Evolutionary conservation across 1,284 basidiomycete species (phyloP).

Genomic region (Cryptococcus deneoformans): DNA sequence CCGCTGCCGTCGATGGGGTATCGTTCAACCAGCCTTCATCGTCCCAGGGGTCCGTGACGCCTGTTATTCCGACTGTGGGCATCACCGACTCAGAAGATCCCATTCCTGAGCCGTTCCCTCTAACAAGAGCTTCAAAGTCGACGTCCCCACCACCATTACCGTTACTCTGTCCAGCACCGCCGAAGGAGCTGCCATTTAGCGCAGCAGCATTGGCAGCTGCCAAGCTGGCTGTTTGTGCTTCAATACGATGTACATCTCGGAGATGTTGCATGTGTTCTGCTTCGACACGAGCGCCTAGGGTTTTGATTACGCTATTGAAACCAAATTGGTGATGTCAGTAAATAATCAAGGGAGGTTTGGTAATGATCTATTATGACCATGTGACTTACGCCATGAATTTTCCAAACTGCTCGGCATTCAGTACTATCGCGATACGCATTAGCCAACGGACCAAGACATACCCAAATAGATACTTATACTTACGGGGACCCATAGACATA

Average conservation of each 20-base stretch:
- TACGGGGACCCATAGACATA: constrained; percentile 94
- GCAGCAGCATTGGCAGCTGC: constrained; percentile 19
- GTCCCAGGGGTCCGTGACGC: constrained; percentile 37
- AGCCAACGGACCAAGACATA: not conserved
- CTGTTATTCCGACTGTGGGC: not conserved
- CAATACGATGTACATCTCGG: constrained; percentile 46
- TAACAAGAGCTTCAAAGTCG: constrained; percentile 50
- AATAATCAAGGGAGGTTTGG: constrained; percentile 19
- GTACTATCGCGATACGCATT: constrained; percentile 54
- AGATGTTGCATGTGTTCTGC: constrained; percentile 49
- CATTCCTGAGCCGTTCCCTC: constrained; percentile 14
- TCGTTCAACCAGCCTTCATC: constrained; percentile 40
- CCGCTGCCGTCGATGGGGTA: not conserved
- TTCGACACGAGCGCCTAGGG: constrained; percentile 47
- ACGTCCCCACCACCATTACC: constrained; percentile 32
- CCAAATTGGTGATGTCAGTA: not conserved
- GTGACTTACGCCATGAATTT: constrained; percentile 74
- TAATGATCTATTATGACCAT: no score
- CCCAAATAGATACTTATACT: constrained; percentile 1
- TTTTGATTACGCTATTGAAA: constrained; percentile 41
- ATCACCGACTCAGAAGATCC: no score
- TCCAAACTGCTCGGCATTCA: constrained; percentile 87
- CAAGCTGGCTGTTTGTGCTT: constrained; percentile 39
- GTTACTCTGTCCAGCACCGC: not conserved
- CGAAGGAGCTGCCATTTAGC: constrained; percentile 18